Base-by-base conservation (phyloP, 768 basidiomycete species). In the Postia placenta region DNA sequence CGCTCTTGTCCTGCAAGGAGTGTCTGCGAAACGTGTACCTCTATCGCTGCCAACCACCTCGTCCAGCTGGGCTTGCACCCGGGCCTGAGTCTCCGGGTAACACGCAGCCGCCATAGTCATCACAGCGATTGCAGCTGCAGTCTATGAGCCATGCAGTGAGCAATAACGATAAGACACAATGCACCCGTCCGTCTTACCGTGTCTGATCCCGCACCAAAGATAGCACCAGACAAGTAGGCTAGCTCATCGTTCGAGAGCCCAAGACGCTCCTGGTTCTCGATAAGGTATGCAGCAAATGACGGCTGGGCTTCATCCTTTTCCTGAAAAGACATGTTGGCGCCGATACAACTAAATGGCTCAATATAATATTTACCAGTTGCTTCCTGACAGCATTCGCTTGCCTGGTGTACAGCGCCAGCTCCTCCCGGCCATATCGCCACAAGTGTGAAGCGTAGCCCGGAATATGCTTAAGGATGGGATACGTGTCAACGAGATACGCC, bases 401-500 rank as follows among this genome's bases (percentile, higher is more conserved):
- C 0, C 61, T 51, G 11, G 53, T 30, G 47, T 65, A 73, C 30
- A 72, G 52, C 1, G 40, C 54, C 11, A 69, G 58, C 52, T 74
- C 72, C 41, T 72, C 67, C 25, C 54, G n/a, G 53, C 84, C 82
- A 42, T 79, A 81, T 2, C 68, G 63, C 47, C 74, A 69, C 7
- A 87, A 66, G 50, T 80, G 74, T n/a, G 73, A 70, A 3, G 80
- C 64, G 53, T 83, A 84, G 19, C 79, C 80, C 1, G 85, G 84
- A 19, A 87, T 60, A 57, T 59, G 47, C 30, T 60, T 64, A 17
- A 73, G 53, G 48, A 69, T 52, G 0, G 73, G 71, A 46, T 60
- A 67, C 19, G 39, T 58, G 36, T 74, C 72, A 17, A 73, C 60
- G 14, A 66, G 43, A 36, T 66, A 49, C 12, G 62, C 60, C 12